Base-by-base conservation (phyloP, 495 filamentous ascomycete genomes). In the Platismatia glauca region DNA sequence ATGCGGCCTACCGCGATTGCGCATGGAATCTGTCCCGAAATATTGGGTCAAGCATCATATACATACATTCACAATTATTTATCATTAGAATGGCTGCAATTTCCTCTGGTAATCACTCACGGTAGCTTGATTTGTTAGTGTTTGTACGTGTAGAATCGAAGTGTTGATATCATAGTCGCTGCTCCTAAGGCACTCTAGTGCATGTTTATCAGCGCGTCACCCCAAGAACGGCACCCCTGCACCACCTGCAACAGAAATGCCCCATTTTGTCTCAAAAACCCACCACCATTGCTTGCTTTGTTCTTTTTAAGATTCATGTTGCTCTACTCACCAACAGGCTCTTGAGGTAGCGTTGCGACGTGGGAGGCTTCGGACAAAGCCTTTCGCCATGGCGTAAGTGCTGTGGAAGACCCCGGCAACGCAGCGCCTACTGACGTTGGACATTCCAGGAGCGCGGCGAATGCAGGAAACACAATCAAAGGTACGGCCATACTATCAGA, bases 401-500 rank as follows among this genome's bases (percentile, higher is more conserved):
- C 48, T 27, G 41, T 55, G 46, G 37, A 35, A 68, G 57, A 44
- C 48, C 55, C 50, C 24, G 20, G n/a, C 8, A 43, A 64, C 39
- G 53, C n/a, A 33, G 22, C 3, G 29, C 6, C 16, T 50, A 52
- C 67, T 70, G 64, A 72, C 66, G 60, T n/a, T 34, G 65, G 8
- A 22, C 27, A 66, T 65, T 55, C 41, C 37, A 69, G 65, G 58
- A 66, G 74, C 70, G 67, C 73, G 67, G 70, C 68, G 53, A 70
- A 70, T 67, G 70, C 79, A 62, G 74, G 77, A 69, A 89, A 89
- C 76, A 87, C 83, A 70, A 89, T 89, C 67, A 89, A 89, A 78
- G 86, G 86, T 87, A 78, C 68, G 76, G 66, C 29, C 33, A 27
- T 48, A 15, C 33, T 27, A 39, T 31, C 7, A n/a, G 9, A 5